Conservation (phyloP, 768 basidiomycete genomes). For the Hemileccinum rubropunctum region DNA sequence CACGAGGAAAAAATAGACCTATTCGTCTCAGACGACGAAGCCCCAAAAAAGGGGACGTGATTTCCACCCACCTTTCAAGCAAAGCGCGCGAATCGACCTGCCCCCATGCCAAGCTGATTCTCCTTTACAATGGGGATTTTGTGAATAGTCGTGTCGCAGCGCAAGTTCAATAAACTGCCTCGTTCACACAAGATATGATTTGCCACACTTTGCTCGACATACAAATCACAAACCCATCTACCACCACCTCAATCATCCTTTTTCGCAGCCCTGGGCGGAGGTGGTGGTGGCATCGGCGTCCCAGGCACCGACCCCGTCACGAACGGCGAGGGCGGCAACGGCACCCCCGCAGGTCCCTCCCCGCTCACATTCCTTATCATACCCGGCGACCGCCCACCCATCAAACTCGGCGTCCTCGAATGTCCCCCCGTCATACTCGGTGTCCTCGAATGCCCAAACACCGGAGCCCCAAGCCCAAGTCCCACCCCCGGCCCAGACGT, state of each 20-base stretch:
- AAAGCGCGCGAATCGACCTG: too few relatives aligned
- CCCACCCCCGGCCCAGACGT: constrained; percentile 25
- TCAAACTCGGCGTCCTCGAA: constrained; percentile 9
- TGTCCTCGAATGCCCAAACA: constrained; percentile 16
- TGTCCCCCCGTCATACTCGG: constrained; percentile 9
- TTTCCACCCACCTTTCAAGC: too few relatives aligned
- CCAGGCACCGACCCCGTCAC: constrained; percentile 13
- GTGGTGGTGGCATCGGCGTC: constrained; percentile 10
- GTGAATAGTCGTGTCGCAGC: too few relatives aligned
- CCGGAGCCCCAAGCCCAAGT: constrained; percentile 26
- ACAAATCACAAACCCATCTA: not conserved
- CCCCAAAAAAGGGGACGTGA: too few relatives aligned
- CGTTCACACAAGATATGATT: too few relatives aligned
- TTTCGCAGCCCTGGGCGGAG: constrained; percentile 21
- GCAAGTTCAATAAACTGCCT: too few relatives aligned
- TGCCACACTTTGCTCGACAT: not conserved
- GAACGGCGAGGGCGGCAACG: constrained; percentile 24
- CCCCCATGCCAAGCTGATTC: too few relatives aligned
- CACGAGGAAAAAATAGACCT: too few relatives aligned
- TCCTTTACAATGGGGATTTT: too few relatives aligned
- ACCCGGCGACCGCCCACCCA: constrained; percentile 6
- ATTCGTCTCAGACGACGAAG: too few relatives aligned
- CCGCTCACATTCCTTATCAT: constrained; percentile 16
- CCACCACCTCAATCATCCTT: constrained; percentile 25
- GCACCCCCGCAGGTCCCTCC: constrained; percentile 8